Percentiles rank a stretch among this genome's conserved stretches.
These are phyloP conservation scores for Magnaporthiopsis incrustans DNA, from an alignment of 2,329 filamentous ascomycete species.

Conservation along the genomic window DNA sequence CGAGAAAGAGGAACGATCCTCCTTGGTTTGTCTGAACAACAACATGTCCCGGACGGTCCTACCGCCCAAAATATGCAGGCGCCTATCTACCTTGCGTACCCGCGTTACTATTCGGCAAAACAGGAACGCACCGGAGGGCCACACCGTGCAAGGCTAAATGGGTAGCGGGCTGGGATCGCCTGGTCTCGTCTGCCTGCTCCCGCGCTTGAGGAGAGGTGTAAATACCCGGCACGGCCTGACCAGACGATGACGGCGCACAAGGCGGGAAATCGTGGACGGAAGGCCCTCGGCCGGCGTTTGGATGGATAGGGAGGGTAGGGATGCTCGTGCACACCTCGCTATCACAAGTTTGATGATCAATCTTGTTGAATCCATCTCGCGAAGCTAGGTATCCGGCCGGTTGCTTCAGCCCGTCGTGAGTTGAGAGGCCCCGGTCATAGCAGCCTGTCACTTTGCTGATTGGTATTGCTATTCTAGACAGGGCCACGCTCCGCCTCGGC, in stretches of 20 bases:
- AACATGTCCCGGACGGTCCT: neutral
- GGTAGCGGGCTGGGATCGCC: neutral
- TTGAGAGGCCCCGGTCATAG: neutral
- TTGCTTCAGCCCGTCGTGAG: neutral
- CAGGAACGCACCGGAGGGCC: neutral
- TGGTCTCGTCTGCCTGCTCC: neutral
- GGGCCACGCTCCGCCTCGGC: neutral
- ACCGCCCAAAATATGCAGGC: too few relatives aligned
- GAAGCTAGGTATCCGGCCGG: neutral
- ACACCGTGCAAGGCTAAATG: neutral
- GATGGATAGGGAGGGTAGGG: constrained; percentile 2
- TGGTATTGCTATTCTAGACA: neutral
- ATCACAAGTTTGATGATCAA: neutral
- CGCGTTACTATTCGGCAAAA: neutral
- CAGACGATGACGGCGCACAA: neutral
- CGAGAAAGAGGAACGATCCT: neutral
- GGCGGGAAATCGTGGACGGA: constrained; percentile 19
- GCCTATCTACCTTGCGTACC: neutral
- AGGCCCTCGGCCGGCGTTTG: constrained; percentile 15
- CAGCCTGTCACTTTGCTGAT: neutral
- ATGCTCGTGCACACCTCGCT: neutral
- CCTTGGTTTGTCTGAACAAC: neutral
- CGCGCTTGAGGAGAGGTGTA: neutral
- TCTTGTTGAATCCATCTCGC: too few relatives aligned
- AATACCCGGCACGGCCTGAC: neutral